These are phyloP conservation scores for Aureobasidium lini DNA, from an alignment of 2,329 filamentous ascomycete genomes.

Conservation along the genomic window DNA sequence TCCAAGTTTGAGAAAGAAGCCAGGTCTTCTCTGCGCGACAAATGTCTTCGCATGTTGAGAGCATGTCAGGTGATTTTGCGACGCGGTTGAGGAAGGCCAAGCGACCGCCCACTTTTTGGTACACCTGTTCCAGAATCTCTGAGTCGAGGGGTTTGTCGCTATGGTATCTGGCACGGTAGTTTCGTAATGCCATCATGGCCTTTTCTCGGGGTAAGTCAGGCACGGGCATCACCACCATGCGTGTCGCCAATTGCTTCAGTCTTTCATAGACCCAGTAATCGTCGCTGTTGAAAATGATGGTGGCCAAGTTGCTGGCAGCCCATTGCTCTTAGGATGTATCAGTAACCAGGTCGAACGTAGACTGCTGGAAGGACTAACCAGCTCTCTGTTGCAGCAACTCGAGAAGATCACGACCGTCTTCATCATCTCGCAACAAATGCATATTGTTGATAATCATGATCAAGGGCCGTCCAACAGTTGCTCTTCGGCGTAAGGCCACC, in stretches of 20 bases:
- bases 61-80: constrained; percentile 77
- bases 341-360: not conserved
- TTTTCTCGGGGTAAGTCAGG: constrained; percentile 71
- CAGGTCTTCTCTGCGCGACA: constrained; percentile 66
- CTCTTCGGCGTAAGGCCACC: constrained; percentile 68
- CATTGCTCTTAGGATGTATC: constrained; percentile 61
- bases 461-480: constrained; percentile 58
- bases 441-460: constrained; percentile 93
- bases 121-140: constrained; percentile 64
- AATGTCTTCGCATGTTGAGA: constrained; percentile 66
- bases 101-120: constrained; percentile 78
- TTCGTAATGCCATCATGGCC: constrained; percentile 67
- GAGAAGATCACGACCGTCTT: constrained; percentile 85
- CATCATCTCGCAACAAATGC: constrained; percentile 83
- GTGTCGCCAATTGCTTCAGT: constrained; percentile 81
- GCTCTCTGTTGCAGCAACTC: constrained; percentile 93
- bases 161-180: constrained; percentile 76
- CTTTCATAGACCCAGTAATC: constrained; percentile 99
- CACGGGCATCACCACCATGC: constrained; percentile 89
- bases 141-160: constrained; percentile 47
- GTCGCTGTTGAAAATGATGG: constrained; percentile 89
- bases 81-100: constrained; percentile 83
- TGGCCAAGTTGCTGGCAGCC: constrained; percentile 86
- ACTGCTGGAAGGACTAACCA: not conserved
- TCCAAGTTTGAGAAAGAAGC: constrained; percentile 74